Evolutionary conservation across 257 asterid genomes (phyloP).

Genomic region (Craterostigma plantagineum): DNA sequence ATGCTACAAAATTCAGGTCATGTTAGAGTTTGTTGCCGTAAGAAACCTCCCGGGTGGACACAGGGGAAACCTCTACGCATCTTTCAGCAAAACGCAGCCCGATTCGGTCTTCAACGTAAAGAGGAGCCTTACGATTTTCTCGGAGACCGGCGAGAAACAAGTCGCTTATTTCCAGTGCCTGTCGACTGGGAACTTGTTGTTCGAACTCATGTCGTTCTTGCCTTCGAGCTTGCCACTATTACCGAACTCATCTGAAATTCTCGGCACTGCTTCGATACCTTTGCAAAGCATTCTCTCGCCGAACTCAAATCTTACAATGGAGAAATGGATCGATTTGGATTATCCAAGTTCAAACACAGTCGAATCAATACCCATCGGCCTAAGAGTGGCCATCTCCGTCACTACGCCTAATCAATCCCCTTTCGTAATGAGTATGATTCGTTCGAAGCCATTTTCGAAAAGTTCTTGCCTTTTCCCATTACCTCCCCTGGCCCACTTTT

Average conservation of each 20-base stretch:
- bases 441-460: slow-evolving; percentile 34
- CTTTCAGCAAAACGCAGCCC: slow-evolving; percentile 63
- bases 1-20: slow-evolving; percentile 30
- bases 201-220: slow-evolving; percentile 39
- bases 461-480: slow-evolving; percentile 53
- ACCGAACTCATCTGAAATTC: slow-evolving; percentile 26
- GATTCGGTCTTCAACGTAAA: slow-evolving; percentile 60
- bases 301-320: slow-evolving; percentile 34
- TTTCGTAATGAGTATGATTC: slow-evolving; percentile 33
- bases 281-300: slow-evolving; percentile 36
- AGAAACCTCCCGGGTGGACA: slow-evolving; percentile 53
- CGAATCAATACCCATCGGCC: slow-evolving; percentile 31
- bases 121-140: slow-evolving; percentile 60
- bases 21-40: slow-evolving; percentile 78
- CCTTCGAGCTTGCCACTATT: slow-evolving; percentile 20
- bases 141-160: slow-evolving; percentile 65
- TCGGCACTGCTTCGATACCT: slow-evolving; percentile 46
- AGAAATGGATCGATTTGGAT: slow-evolving; percentile 80
- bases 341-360: slow-evolving; percentile 37
- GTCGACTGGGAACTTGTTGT: slow-evolving; percentile 45
- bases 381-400: slow-evolving; percentile 70
- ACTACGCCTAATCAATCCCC: slow-evolving; percentile 60
- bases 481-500: slow-evolving; percentile 24
- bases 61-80: slow-evolving; percentile 40
- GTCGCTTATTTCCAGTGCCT: slow-evolving; percentile 82